Percentiles rank a stretch among this genome's conserved stretches.
These are phyloP conservation scores for Proliferodiscus dingleyae DNA, from an alignment of 2,329 filamentous ascomycete species.

Conservation along the genomic window DNA sequence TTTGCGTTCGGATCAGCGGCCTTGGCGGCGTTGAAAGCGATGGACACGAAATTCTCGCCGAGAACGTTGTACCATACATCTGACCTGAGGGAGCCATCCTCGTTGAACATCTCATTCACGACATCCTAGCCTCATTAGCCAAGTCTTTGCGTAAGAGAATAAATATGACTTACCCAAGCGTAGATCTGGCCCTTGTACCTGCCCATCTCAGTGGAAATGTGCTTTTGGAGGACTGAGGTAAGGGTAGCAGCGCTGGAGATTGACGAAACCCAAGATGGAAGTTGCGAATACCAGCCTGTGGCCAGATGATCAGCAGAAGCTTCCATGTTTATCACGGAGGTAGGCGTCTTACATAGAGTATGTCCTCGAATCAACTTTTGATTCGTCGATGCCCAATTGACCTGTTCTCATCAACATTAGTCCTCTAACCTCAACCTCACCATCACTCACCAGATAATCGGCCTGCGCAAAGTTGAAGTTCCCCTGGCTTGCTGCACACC, in stretches of 20 bases:
- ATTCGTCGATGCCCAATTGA: slow-evolving; percentile 52
- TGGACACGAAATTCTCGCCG: slow-evolving; percentile 64
- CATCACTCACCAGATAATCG: slow-evolving; percentile 44
- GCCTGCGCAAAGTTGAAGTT: slow-evolving; percentile 52
- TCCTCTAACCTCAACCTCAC: background rate
- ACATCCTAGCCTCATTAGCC: slow-evolving; percentile 59
- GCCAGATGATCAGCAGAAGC: slow-evolving; percentile 46
- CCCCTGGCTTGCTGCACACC: slow-evolving; percentile 33
- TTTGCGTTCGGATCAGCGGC: slow-evolving; percentile 61
- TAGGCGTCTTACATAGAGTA: slow-evolving; percentile 68
- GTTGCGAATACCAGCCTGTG: slow-evolving; percentile 57
- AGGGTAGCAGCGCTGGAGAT: slow-evolving; percentile 49
- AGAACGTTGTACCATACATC: slow-evolving; percentile 64
- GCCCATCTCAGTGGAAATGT: slow-evolving; percentile 52
- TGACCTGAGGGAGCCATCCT: slow-evolving; percentile 42
- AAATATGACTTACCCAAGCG: slow-evolving; percentile 38
- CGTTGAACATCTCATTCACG: slow-evolving; percentile 59
- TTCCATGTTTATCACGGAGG: slow-evolving; percentile 49
- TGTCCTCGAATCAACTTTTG: slow-evolving; percentile 59
- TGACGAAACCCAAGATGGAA: slow-evolving; percentile 53
- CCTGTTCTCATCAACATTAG: slow-evolving; percentile 40
- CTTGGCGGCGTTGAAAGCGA: slow-evolving; percentile 65
- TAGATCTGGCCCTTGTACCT: slow-evolving; percentile 60
- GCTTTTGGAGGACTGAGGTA: slow-evolving; percentile 51
- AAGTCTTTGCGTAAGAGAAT: background rate